A percentile compares a stretch with the other conserved stretches of the same genome.
Evolutionary conservation across 2,329 filamentous ascomycete genomes (phyloP).

Genomic region (Penicillium sp.): DNA sequence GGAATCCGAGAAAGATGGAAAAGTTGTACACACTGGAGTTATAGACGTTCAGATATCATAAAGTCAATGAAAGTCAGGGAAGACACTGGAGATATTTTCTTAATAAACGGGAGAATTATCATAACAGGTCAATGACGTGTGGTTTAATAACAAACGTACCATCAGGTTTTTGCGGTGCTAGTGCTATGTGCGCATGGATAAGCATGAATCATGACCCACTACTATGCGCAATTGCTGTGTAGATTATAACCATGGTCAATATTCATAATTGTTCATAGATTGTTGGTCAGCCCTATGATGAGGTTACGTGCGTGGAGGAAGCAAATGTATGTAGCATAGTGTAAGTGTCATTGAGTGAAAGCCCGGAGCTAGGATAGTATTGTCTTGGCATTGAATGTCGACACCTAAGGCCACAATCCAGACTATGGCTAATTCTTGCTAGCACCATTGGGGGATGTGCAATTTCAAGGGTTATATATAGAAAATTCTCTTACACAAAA

Average conservation of each 20-base stretch:
- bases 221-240: background rate
- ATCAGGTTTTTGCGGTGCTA: background rate
- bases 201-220: background rate
- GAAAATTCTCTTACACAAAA: too few species aligned
- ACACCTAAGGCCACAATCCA: too few species aligned
- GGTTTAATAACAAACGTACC: background rate
- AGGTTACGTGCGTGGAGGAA: background rate
- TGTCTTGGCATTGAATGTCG: too few species aligned
- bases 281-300: background rate
- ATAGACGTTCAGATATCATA: background rate
- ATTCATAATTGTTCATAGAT: background rate
- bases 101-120: background rate
- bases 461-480: too few species aligned
- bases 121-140: slow-evolving; percentile 6
- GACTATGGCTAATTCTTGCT: too few species aligned
- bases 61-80: background rate
- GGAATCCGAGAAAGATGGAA: background rate
- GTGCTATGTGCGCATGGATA: background rate
- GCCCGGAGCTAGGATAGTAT: too few species aligned
- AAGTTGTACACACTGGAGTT: background rate
- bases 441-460: too few species aligned
- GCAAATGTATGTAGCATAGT: background rate
- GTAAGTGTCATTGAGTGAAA: background rate
- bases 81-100: too few species aligned
- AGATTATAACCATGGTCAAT: background rate